Conservation (phyloP, 495 filamentous ascomycete species). For the Neurospora terricola region DNA sequence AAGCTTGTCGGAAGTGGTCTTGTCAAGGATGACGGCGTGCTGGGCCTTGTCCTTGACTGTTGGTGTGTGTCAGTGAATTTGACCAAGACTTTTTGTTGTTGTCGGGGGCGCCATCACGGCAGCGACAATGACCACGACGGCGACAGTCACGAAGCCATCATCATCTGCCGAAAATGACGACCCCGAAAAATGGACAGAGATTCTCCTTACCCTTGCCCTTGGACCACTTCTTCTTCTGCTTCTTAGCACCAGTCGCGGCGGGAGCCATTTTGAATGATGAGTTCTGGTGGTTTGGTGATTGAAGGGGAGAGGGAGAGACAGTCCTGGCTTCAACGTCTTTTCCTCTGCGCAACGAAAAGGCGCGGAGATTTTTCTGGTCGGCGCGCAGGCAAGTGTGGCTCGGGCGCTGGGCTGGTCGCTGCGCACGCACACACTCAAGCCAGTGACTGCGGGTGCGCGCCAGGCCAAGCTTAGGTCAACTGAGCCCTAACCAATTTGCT, state of each 20-base stretch:
- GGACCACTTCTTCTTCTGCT: slow-evolving; percentile 99
- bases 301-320: slow-evolving; percentile 1
- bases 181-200: slow-evolving; percentile 1
- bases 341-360: slow-evolving; percentile 26
- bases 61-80: slow-evolving; percentile 3
- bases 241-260: slow-evolving; percentile 81
- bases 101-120: not conserved
- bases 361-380: slow-evolving; percentile 27
- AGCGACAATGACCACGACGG: not conserved
- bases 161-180: slow-evolving; percentile 1
- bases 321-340: slow-evolving; percentile 15
- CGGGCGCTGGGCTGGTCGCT: slow-evolving; percentile 2
- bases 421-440: not conserved
- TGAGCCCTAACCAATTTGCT: slow-evolving; percentile 22
- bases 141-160: slow-evolving; percentile 41
- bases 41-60: slow-evolving; percentile 99
- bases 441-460: not conserved
- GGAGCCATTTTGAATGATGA: slow-evolving; percentile 52
- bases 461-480: slow-evolving; percentile 25
- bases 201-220: slow-evolving; percentile 68
- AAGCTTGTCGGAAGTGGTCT: slow-evolving; percentile 77
- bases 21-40: slow-evolving; percentile 77
- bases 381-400: slow-evolving; percentile 1
- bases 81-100: not conserved
- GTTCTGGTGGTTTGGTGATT: slow-evolving; percentile 33